Conservation (phyloP, 2,329 filamentous ascomycete species). For the Furcasterigmium furcatum region DNA sequence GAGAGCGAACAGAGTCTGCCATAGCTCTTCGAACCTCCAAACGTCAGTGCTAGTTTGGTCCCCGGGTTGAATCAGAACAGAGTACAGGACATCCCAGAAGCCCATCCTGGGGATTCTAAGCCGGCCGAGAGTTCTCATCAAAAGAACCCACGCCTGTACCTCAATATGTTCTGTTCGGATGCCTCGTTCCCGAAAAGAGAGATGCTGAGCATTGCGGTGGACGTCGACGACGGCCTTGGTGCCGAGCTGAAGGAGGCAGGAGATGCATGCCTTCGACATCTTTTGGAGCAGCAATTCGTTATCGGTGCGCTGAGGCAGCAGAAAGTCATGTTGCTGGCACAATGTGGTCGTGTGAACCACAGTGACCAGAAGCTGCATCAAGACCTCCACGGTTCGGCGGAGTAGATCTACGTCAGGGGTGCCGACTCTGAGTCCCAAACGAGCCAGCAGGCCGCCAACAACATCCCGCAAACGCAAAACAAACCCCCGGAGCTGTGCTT, state of each 20-base stretch:
- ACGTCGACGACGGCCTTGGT: constrained; percentile 37
- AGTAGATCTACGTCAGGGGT: no score
- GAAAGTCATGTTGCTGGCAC: constrained; percentile 29
- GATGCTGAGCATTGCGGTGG: constrained; percentile 45
- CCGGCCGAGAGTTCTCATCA: constrained; percentile 51
- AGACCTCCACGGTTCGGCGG: constrained; percentile 25
- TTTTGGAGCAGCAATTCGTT: constrained; percentile 47
- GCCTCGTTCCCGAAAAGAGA: constrained; percentile 44
- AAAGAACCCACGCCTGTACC: constrained; percentile 55
- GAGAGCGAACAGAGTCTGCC: constrained; percentile 57
- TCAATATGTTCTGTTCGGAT: constrained; percentile 42
- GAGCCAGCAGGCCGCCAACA: constrained; percentile 29
- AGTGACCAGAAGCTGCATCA: constrained; percentile 32
- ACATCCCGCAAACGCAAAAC: constrained; percentile 39
- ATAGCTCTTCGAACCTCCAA: constrained; percentile 49
- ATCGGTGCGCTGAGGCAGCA: constrained; percentile 32
- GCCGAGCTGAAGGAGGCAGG: constrained; percentile 37
- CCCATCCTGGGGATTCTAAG: constrained; percentile 46
- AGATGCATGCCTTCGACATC: constrained; percentile 32
- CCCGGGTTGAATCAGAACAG: constrained; percentile 32
- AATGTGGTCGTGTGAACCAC: constrained; percentile 31
- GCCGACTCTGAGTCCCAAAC: constrained; percentile 25
- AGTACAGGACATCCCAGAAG: constrained; percentile 59
- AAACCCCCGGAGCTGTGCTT: constrained; percentile 35
- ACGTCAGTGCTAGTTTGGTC: constrained; percentile 35